phyloP scores from a whole-genome alignment of 495 filamentous ascomycete species.

The Parathielavia appendiculata region DNA sequence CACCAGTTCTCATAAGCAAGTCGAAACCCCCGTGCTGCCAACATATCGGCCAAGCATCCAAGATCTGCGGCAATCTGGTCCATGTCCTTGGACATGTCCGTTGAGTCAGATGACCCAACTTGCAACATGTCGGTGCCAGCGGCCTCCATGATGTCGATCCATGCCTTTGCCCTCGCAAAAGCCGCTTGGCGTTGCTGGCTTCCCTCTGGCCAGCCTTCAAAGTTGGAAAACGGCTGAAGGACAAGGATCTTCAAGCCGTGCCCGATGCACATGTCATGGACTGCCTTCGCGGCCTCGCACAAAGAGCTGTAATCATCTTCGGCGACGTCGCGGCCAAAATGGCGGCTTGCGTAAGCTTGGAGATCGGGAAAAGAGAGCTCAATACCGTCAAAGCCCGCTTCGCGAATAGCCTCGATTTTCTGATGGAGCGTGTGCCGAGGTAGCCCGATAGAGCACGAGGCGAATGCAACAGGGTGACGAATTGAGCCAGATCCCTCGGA shows the following conservation, averaged over 20 bases:
- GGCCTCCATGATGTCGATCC: constrained; percentile 69
- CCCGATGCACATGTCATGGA: constrained; percentile 49
- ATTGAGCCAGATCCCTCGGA: neutral
- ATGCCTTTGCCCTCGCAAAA: constrained; percentile 58
- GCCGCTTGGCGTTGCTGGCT: constrained; percentile 56
- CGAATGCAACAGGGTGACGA: constrained; percentile 15
- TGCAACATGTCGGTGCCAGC: constrained; percentile 70
- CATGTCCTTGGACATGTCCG: constrained; percentile 47
- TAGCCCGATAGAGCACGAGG: constrained; percentile 23
- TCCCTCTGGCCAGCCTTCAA: constrained; percentile 67
- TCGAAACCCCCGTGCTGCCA: constrained; percentile 50
- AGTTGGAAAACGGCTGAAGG: constrained; percentile 74
- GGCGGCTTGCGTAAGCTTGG: constrained; percentile 52
- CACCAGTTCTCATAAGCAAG: constrained; percentile 84
- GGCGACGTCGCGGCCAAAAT: constrained; percentile 47
- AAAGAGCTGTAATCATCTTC: constrained; percentile 55
- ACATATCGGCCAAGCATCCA: constrained; percentile 57
- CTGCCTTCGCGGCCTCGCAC: constrained; percentile 44
- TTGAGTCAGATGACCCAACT: constrained; percentile 66
- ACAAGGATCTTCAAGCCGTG: constrained; percentile 60
- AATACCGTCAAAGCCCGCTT: constrained; percentile 63
- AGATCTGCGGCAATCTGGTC: constrained; percentile 57
- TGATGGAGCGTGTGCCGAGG: constrained; percentile 51
- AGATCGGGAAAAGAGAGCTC: constrained; percentile 76
- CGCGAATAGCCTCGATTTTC: constrained; percentile 62